These are phyloP conservation scores for Funneliformis caledonium DNA, from an alignment of 371 early-diverging fungal species.

Conservation along the genomic window DNA sequence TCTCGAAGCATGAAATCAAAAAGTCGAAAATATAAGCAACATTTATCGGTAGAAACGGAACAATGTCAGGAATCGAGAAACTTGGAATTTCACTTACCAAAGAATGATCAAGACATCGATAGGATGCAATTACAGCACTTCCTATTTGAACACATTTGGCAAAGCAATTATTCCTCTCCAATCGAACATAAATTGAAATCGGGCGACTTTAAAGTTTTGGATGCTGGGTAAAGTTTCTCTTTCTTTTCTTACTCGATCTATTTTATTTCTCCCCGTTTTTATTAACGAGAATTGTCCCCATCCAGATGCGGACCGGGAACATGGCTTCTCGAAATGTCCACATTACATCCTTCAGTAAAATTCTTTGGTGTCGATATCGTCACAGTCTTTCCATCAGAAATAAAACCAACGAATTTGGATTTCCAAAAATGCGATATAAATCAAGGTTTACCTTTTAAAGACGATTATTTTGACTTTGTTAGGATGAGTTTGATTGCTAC, in stretches of 20 bases:
- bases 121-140: slow-evolving; percentile 13
- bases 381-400: slow-evolving; percentile 43
- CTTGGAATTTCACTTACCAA: not conserved
- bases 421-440: slow-evolving; percentile 57
- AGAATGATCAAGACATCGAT: slow-evolving; percentile 29
- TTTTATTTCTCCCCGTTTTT: not conserved
- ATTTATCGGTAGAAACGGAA: not conserved
- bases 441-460: slow-evolving; percentile 56
- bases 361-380: slow-evolving; percentile 52
- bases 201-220: not conserved
- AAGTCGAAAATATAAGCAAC: not conserved
- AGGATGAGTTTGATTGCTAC: slow-evolving; percentile 1
- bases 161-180: slow-evolving; percentile 24
- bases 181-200: not conserved
- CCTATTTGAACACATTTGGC: slow-evolving; percentile 10
- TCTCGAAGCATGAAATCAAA: not conserved
- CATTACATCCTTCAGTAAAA: slow-evolving; percentile 57
- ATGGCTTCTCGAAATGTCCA: slow-evolving; percentile 65
- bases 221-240: slow-evolving; percentile 8
- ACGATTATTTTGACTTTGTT: slow-evolving; percentile 31
- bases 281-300: not conserved
- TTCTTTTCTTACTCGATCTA: not conserved
- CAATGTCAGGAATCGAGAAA: not conserved
- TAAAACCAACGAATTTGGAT: slow-evolving; percentile 60
- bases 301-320: slow-evolving; percentile 46